Evolutionary conservation across 129 eudicot species (phyloP), one percentile per base, ranked within the genome.

Genomic region (Glebionis coronaria): DNA sequence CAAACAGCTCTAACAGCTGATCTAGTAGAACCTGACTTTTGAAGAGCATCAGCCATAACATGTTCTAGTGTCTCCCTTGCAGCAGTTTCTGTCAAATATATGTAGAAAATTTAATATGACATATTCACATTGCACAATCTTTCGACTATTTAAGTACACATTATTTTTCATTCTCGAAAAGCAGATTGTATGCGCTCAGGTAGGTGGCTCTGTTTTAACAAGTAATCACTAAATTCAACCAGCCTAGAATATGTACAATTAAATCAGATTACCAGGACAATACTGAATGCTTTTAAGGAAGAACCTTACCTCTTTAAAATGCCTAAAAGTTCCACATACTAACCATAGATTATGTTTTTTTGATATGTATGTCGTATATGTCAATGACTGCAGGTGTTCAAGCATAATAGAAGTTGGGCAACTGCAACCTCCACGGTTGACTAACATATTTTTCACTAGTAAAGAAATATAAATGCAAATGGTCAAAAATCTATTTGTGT

Each of bases 1-100:
- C 98, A 92, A 78, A 91, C 95, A 65, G 98, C 98, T 56, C 82
- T 83, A 67, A 91, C 98, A 73, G 85, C 83, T 52, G 82, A 78
- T 49, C 94, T 75, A 44, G 88, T 91, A 63, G 94, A 83, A 61
- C 84, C 83, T 28, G 96, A 74, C 67, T 53, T 85, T 45, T 66
- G 72, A 71, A 88, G 95, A 73, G 90, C 88, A 61, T 91, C 98
- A 20, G 90, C 96, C 89, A 91, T 88, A 53, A 88, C 98, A 46
- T 62, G 82, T 75, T 91, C 98, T 56, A 91, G 57, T 25, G 96
- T 83, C 65, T 85, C 95, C 73, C 88, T 91, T 64, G 98, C 98
- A 72, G 96, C 91, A 78, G 75, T 69, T 85, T 91, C 98, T 91
- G 85, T 23, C 53, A 69, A 67, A 25, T 19, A 51, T 18, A 50